phyloP scores from a whole-genome alignment of 129 eudicot genomes.

The Solidago caesia region DNA sequence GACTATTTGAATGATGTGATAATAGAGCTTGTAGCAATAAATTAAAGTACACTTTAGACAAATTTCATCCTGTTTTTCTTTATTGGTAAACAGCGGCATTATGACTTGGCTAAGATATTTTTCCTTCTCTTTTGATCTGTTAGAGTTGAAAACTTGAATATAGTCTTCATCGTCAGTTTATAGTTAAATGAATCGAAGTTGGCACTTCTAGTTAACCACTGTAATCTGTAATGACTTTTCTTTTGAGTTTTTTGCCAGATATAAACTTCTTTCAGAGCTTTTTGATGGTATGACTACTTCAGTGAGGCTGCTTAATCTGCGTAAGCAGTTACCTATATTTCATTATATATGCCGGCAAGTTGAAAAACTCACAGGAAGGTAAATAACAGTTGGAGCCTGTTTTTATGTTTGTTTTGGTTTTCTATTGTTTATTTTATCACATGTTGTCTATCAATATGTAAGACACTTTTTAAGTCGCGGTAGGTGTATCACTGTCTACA shows the following conservation, averaged over 20 bases:
- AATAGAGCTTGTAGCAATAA: not conserved
- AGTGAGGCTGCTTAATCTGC: constrained; percentile 58
- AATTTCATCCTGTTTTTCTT: not conserved
- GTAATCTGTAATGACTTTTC: not conserved
- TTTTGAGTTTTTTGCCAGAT: constrained; percentile 40
- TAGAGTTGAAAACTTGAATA: not conserved
- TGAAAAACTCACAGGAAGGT: constrained; percentile 61
- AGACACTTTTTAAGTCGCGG: no score
- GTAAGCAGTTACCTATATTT: constrained; percentile 48
- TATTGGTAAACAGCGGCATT: not conserved
- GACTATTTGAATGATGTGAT: not conserved
- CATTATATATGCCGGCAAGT: constrained; percentile 49
- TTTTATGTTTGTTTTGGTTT: not conserved
- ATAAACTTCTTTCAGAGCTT: constrained; percentile 43
- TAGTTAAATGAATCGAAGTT: not conserved
- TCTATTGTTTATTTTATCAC: not conserved
- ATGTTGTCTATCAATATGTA: no score
- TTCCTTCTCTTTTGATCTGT: not conserved
- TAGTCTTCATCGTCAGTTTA: not conserved
- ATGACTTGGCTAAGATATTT: not conserved
- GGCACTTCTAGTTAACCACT: not conserved
- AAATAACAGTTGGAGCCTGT: not conserved
- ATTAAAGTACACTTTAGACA: not conserved
- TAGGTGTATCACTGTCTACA: no score
- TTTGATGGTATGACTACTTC: constrained; percentile 72